Conservation (phyloP, 768 basidiomycete genomes). For the Boletus rufocinnamomeus region DNA sequence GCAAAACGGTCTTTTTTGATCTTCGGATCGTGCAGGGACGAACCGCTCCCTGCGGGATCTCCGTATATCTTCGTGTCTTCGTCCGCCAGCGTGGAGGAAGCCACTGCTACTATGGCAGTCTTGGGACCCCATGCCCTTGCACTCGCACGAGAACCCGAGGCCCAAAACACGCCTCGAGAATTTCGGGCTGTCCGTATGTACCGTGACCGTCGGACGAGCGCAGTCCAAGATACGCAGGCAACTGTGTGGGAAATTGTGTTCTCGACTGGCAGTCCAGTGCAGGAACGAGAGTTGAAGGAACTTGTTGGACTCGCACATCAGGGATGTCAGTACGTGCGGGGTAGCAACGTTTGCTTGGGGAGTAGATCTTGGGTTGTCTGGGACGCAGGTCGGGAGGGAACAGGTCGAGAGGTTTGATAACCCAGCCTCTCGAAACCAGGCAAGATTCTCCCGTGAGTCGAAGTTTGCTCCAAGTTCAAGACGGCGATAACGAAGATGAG, state of each 20-base stretch:
- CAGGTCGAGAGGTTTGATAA: neutral
- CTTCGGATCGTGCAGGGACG: conserved; percentile 18
- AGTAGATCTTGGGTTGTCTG: conserved; percentile 23
- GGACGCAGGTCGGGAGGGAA: conserved; percentile 17
- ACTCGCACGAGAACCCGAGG: conserved; percentile 17
- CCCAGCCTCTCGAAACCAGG: neutral
- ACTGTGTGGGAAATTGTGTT: conserved; percentile 13
- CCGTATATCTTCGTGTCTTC: conserved; percentile 27
- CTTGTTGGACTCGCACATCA: conserved; percentile 12
- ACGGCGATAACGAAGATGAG: neutral
- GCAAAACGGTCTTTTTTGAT: neutral
- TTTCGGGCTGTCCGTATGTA: conserved; percentile 26
- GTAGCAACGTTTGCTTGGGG: conserved; percentile 10
- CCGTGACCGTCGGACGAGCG: neutral
- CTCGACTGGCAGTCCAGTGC: conserved; percentile 16
- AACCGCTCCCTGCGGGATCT: conserved; percentile 13
- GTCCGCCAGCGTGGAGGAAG: conserved; percentile 9
- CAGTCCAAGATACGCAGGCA: neutral
- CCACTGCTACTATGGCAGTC: conserved; percentile 27
- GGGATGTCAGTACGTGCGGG: neutral
- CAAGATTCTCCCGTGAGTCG: neutral
- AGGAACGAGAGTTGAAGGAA: conserved; percentile 18
- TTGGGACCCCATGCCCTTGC: conserved; percentile 28
- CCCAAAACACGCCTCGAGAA: neutral
- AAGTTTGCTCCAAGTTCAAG: no score